Conservation (phyloP, 192 early-diverging fungal species). For the Spizellomyces punctatus region DNA sequence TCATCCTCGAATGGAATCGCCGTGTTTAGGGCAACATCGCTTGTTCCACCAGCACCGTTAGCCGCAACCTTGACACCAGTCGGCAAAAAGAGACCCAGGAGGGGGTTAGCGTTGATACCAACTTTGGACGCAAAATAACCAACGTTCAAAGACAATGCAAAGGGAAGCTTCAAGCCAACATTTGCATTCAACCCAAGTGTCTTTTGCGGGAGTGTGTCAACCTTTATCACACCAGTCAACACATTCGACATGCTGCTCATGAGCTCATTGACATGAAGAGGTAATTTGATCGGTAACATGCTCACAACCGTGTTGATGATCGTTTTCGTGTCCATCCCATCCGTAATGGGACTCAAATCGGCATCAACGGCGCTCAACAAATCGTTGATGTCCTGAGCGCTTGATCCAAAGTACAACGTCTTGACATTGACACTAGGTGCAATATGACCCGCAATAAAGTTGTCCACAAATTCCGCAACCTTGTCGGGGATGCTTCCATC, state of each 20-base stretch:
- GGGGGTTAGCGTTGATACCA: conserved; percentile 27
- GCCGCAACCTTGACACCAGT: conserved; percentile 19
- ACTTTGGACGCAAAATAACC: conserved; percentile 26
- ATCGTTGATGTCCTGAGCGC: conserved; percentile 24
- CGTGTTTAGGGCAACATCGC: conserved; percentile 14
- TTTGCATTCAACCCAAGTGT: conserved; percentile 23
- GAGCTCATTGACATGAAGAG: conserved; percentile 13
- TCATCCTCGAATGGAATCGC: conserved; percentile 34
- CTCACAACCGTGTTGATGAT: conserved; percentile 18
- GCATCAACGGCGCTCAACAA: conserved; percentile 28
- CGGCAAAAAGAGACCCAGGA: conserved; percentile 19
- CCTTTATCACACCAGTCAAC: conserved; percentile 18
- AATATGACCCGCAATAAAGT: conserved; percentile 30
- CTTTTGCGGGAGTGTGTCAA: conserved; percentile 37
- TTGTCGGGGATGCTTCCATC: conserved; percentile 30
- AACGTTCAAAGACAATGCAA: conserved; percentile 28
- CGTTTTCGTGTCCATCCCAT: conserved; percentile 14
- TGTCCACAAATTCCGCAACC: conserved; percentile 23
- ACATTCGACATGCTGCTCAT: conserved; percentile 1
- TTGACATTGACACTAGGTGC: conserved; percentile 12
- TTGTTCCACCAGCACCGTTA: neutral
- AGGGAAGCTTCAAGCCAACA: conserved; percentile 32
- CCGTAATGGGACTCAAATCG: conserved; percentile 18
- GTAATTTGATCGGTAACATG: conserved; percentile 30
- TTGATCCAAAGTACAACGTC: conserved; percentile 31